These are phyloP conservation scores for Pseudoneurospora amorphoporcata DNA, from an alignment of 495 filamentous ascomycete species.

Conservation along the genomic window DNA sequence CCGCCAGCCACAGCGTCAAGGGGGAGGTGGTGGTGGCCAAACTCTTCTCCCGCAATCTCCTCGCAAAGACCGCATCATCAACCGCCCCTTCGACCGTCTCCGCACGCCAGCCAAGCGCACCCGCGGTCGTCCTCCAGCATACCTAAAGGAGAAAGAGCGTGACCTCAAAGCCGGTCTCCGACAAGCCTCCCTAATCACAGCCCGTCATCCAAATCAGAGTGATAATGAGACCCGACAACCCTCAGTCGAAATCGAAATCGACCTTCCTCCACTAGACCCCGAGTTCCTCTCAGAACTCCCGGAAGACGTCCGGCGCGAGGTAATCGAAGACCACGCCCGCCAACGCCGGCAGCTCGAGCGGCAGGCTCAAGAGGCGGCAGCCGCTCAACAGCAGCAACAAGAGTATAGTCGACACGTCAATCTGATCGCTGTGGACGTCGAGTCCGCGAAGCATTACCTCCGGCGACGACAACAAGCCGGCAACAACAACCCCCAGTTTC, in stretches of 20 bases:
- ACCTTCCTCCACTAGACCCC: conserved; percentile 36
- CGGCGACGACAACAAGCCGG: background rate
- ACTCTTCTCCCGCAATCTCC: conserved; percentile 47
- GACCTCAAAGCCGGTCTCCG: background rate
- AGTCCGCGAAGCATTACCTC: background rate
- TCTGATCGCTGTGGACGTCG: background rate
- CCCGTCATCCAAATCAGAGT: background rate
- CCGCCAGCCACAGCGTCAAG: conserved; percentile 4
- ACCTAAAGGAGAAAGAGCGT: background rate
- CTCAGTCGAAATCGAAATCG: background rate
- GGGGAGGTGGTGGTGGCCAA: conserved; percentile 19
- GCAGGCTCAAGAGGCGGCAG: conserved; percentile 7
- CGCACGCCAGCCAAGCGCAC: conserved; percentile 49
- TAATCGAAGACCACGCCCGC: conserved; percentile 53
- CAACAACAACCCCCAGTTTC: background rate
- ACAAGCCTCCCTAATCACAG: background rate
- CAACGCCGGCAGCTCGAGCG: conserved; percentile 42
- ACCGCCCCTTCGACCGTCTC: conserved; percentile 12
- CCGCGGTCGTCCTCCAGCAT: background rate
- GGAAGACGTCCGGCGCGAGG: conserved; percentile 66
- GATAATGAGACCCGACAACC: background rate
- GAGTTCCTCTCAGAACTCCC: conserved; percentile 75
- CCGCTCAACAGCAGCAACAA: background rate
- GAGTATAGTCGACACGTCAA: background rate
- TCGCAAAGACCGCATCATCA: conserved; percentile 38